Conservation (phyloP, 1,284 basidiomycete species). For the Takashimella tepidaria region DNA sequence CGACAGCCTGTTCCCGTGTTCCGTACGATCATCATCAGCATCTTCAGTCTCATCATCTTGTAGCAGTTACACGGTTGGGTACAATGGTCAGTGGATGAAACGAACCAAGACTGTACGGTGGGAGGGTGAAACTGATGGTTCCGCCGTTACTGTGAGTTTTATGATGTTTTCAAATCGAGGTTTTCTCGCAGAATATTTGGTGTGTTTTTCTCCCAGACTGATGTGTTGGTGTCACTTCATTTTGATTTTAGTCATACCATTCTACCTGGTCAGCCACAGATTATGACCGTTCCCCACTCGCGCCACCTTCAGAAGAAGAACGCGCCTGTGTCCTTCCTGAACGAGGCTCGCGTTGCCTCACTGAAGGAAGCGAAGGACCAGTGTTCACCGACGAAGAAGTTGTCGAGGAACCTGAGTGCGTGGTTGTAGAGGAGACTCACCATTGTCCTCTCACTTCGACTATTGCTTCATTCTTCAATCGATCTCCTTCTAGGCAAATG, state of each 20-base stretch:
- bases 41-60: slow-evolving; percentile 10
- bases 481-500: background rate
- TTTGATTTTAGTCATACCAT: slow-evolving; percentile 33
- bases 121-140: slow-evolving; percentile 31
- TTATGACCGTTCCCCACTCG: slow-evolving; percentile 49
- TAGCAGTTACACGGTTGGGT: slow-evolving; percentile 4
- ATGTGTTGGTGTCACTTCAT: background rate
- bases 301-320: slow-evolving; percentile 45
- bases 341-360: slow-evolving; percentile 37
- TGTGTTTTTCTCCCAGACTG: background rate
- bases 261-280: slow-evolving; percentile 45
- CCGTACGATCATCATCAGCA: slow-evolving; percentile 17
- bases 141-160: slow-evolving; percentile 36
- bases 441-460: slow-evolving; percentile 2
- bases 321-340: slow-evolving; percentile 45
- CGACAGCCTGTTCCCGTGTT: slow-evolving; percentile 10
- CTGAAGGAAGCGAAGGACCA: background rate
- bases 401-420: slow-evolving; percentile 9
- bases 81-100: slow-evolving; percentile 17
- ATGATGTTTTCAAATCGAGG: background rate
- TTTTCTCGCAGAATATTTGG: background rate
- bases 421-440: background rate
- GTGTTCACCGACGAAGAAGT: slow-evolving; percentile 4
- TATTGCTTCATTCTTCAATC: slow-evolving; percentile 1
- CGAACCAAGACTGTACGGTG: slow-evolving; percentile 39